These are phyloP conservation scores for Grosmannia huntii DNA, from an alignment of 2,329 filamentous ascomycete species.

Conservation along the genomic window DNA sequence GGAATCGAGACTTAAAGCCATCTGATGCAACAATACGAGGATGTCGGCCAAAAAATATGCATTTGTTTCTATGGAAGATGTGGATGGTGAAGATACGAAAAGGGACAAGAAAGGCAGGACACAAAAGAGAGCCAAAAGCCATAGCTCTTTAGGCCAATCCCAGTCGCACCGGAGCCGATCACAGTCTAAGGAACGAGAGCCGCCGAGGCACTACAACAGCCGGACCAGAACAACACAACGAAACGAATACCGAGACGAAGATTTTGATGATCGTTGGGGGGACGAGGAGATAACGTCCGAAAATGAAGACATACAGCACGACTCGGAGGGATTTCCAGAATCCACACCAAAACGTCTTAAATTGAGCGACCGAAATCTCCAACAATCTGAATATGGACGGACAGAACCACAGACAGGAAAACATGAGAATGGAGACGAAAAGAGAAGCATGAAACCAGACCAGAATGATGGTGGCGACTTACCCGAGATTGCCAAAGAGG, in stretches of 20 bases:
- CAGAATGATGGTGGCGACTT: constrained; percentile 32
- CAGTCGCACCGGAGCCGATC: constrained; percentile 17
- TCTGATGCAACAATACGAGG: background rate
- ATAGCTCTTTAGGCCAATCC: constrained; percentile 14
- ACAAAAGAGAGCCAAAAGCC: constrained; percentile 31
- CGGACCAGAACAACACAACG: constrained; percentile 24
- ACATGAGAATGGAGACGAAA: constrained; percentile 14
- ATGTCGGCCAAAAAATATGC: constrained; percentile 47
- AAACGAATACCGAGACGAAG: constrained; percentile 22
- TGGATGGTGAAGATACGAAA: constrained; percentile 35
- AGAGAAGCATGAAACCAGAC: background rate
- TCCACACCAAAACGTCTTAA: constrained; percentile 61
- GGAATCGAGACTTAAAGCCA: too few relatives aligned
- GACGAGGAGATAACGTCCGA: constrained; percentile 52
- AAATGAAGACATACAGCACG: constrained; percentile 17
- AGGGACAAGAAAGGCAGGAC: constrained; percentile 33
- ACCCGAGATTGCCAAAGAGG: constrained; percentile 46
- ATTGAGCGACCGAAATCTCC: constrained; percentile 33
- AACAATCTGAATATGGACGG: constrained; percentile 3
- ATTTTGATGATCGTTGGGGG: constrained; percentile 70
- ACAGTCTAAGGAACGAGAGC: constrained; percentile 14
- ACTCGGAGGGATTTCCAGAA: constrained; percentile 49
- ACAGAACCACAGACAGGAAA: background rate
- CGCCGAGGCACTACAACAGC: constrained; percentile 25
- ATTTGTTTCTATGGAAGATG: constrained; percentile 54